Conservation (phyloP, 129 eudicot genomes). For the Escallonia rubra region DNA sequence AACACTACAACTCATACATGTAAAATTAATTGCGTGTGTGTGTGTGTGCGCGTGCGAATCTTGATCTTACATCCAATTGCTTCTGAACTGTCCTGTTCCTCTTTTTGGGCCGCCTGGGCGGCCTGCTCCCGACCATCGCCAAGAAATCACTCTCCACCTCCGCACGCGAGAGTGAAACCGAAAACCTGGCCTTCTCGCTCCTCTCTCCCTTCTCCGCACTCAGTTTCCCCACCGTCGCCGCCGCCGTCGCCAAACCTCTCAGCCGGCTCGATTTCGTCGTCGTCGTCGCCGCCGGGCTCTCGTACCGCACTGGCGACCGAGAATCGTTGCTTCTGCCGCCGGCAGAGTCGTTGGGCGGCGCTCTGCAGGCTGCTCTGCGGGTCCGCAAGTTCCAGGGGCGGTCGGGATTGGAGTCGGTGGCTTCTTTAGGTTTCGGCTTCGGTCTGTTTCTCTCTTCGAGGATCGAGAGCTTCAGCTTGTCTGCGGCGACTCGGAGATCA, state of each 20-base stretch:
- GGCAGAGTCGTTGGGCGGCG: neutral
- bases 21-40: neutral
- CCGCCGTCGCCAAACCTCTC: conserved; percentile 6
- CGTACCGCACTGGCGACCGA: neutral
- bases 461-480: conserved; percentile 14
- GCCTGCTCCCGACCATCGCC: conserved; percentile 19
- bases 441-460: conserved; percentile 2
- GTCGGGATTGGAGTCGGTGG: neutral
- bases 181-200: conserved; percentile 20
- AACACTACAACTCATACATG: neutral
- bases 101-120: conserved; percentile 36
- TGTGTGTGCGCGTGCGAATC: neutral
- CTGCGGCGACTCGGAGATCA: conserved; percentile 25
- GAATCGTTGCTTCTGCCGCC: neutral
- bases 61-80: conserved; percentile 29
- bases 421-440: neutral
- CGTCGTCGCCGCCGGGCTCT: conserved; percentile 5
- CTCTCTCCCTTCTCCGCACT: conserved; percentile 7
- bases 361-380: conserved; percentile 17
- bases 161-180: conserved; percentile 13
- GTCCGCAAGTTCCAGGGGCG: conserved; percentile 36
- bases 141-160: conserved; percentile 41
- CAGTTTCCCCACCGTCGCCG: conserved; percentile 4
- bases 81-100: conserved; percentile 27
- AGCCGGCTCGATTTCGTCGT: conserved; percentile 1